Evolutionary conservation across 108 stramenopile species (phyloP), one percentile per base, ranked within the genome.

Genomic region (Cylindrotheca closterium): DNA sequence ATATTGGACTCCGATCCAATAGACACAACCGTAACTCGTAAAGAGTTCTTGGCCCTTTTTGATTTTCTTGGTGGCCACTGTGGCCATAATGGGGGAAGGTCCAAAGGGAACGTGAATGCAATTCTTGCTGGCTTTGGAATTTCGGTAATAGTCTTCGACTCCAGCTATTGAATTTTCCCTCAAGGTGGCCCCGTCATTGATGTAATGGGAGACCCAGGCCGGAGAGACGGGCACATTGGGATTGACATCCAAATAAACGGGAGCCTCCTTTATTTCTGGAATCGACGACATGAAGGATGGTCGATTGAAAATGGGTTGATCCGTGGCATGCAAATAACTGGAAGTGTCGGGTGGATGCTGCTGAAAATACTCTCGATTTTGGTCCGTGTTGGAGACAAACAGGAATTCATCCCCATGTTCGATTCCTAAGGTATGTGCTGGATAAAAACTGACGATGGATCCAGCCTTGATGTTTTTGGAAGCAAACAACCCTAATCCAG

Each of bases 401-500:
- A 53, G 30, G 2, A 54, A 64, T 28, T 42, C 37, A 30, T 55
- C 51, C 26, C 57, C 80, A 47, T 56, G 30, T 27, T 77, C 68
- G 24, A 70, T 68, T 12, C 83, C 83, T 21, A 80, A n/a, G 10
- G 63, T 47, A 69, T 78, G 69, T 0, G 51, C 74, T 10, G 83
- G 82, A 58, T 80, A 80, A 37, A 80, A 83, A 17, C 64, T 30
- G 54, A 80, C 45, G 1, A 83, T 67, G 1, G 75, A 72, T 50
- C 82, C 82, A 18, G 54, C 27, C 51, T 68, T 50, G n/a, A 83
- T 73, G 26, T 79, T 68, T 56, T 74, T 48, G n/a, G 48, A 72
- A 3, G 82, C 82, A 68, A 83, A 83, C n/a, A 83, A 48, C 19
- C 80, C 80, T 33, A 45, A 21, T 32, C 80, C 80, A n/a, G 80